Evolutionary conservation across 352 stramenopile species (phyloP).

Genomic region (Globisporangium orthogonon): DNA sequence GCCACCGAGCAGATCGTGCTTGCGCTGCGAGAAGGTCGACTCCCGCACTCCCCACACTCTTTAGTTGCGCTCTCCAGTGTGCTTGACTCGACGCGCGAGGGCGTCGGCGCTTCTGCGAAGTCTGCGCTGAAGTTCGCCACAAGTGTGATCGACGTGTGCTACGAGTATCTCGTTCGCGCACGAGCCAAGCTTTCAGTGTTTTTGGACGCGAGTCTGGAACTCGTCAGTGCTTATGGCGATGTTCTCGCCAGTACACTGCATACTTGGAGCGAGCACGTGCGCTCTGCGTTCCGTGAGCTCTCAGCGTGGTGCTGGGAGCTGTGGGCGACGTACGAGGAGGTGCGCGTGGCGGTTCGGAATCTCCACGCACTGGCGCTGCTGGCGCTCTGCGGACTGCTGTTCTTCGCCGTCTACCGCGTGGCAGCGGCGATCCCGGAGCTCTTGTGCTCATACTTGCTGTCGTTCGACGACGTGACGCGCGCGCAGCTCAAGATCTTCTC

Average conservation of each 20-base stretch:
- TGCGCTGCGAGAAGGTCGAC: constrained; percentile 1
- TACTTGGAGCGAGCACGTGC: background rate
- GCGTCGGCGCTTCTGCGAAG: background rate
- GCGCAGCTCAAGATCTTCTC: constrained; percentile 35
- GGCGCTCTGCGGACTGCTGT: constrained; percentile 13
- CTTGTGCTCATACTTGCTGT: constrained; percentile 18
- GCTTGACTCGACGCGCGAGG: background rate
- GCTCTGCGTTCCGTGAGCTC: background rate
- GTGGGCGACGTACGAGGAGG: constrained; percentile 27
- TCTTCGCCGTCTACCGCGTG: constrained; percentile 25
- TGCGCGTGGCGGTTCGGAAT: constrained; percentile 26
- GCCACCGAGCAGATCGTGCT: constrained; percentile 8
- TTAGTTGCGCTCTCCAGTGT: background rate
- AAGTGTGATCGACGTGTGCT: background rate
- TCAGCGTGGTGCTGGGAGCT: constrained; percentile 8
- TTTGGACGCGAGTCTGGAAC: background rate
- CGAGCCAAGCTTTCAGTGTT: background rate
- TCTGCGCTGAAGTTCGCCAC: background rate
- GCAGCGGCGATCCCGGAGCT: constrained; percentile 20
- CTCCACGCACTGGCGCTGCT: constrained; percentile 18
- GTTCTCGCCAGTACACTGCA: background rate
- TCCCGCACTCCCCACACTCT: background rate
- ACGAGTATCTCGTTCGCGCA: background rate
- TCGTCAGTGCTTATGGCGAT: background rate
- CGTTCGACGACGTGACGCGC: constrained; percentile 33